A percentile compares a stretch with the other conserved stretches of the same genome.
phyloP scores from a whole-genome alignment of 345 rosid genomes.

The Dipteronia dyeriana region DNA sequence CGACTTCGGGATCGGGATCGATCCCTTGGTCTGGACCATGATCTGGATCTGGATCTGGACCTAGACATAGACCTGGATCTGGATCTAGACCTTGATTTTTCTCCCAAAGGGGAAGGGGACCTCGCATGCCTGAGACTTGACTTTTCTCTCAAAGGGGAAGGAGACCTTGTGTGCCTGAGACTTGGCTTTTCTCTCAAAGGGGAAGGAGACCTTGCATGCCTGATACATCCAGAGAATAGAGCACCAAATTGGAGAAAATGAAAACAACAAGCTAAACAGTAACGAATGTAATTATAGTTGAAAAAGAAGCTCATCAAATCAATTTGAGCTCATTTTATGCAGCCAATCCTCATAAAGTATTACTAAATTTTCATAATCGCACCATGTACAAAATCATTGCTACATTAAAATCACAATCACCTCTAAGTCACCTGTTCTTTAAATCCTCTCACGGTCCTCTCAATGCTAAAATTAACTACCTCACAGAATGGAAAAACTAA shows the following conservation, averaged over 20 bases:
- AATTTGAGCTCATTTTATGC: not conserved
- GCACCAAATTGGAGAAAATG: not conserved
- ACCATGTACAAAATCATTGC: not conserved
- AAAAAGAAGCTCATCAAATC: conserved; percentile 9
- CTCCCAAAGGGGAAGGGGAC: conserved; percentile 75
- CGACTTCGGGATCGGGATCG: conserved; percentile 71
- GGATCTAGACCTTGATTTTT: conserved; percentile 50
- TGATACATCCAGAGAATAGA: conserved; percentile 24
- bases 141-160: conserved; percentile 67
- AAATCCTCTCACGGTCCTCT: not conserved
- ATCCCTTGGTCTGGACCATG: conserved; percentile 63
- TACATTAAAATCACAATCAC: not conserved
- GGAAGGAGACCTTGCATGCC: conserved; percentile 69
- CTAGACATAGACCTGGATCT: conserved; percentile 40
- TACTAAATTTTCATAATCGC: not conserved
- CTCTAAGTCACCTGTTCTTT: not conserved
- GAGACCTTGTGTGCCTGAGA: conserved; percentile 61
- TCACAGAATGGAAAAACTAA: not conserved
- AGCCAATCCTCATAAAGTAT: not conserved
- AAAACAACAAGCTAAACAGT: not conserved
- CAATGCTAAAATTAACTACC: not conserved
- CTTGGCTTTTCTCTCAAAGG: conserved; percentile 57
- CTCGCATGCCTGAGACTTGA: conserved; percentile 51
- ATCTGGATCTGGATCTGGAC: conserved; percentile 50
- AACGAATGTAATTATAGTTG: not conserved